Conservation (phyloP, 768 basidiomycete species). For the Tremella fuciformis region DNA sequence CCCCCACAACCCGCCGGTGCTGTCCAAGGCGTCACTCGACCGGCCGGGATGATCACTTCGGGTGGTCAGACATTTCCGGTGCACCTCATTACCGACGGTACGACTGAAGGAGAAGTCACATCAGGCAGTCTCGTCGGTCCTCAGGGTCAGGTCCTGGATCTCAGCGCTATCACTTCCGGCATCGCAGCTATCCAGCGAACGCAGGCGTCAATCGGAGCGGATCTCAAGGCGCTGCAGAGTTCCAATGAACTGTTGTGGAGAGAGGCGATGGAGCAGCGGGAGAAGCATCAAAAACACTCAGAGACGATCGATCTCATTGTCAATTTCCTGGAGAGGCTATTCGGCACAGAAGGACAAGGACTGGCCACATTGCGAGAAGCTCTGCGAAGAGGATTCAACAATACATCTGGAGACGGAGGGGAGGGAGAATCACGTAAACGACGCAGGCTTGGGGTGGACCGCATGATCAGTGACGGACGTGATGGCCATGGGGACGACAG, state of each 20-base stretch:
- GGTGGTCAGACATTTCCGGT: constrained; percentile 12
- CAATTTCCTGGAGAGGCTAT: constrained; percentile 89
- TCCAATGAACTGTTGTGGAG: constrained; percentile 91
- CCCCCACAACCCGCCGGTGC: constrained; percentile 20
- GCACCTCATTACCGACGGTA: constrained; percentile 43
- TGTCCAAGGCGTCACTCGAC: not conserved
- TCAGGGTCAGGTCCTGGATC: constrained; percentile 58
- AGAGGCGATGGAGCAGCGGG: constrained; percentile 73
- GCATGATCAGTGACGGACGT: constrained; percentile 47
- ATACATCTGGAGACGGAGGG: constrained; percentile 11
- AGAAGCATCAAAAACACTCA: constrained; percentile 84
- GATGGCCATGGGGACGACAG: constrained; percentile 24
- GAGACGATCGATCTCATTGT: constrained; percentile 95
- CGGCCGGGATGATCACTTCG: not conserved
- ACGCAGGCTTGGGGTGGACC: constrained; percentile 40
- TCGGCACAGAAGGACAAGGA: constrained; percentile 56
- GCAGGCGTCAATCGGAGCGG: constrained; percentile 84
- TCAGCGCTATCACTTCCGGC: constrained; percentile 73
- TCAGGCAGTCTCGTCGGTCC: constrained; percentile 27
- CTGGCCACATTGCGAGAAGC: constrained; percentile 42
- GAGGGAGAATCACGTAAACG: constrained; percentile 32
- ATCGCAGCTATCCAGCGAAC: constrained; percentile 85
- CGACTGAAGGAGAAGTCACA: constrained; percentile 35
- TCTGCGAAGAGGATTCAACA: constrained; percentile 32
- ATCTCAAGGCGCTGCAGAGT: constrained; percentile 80